Conservation (phyloP, 305 asterid genomes). For the Plantago coronopus region DNA sequence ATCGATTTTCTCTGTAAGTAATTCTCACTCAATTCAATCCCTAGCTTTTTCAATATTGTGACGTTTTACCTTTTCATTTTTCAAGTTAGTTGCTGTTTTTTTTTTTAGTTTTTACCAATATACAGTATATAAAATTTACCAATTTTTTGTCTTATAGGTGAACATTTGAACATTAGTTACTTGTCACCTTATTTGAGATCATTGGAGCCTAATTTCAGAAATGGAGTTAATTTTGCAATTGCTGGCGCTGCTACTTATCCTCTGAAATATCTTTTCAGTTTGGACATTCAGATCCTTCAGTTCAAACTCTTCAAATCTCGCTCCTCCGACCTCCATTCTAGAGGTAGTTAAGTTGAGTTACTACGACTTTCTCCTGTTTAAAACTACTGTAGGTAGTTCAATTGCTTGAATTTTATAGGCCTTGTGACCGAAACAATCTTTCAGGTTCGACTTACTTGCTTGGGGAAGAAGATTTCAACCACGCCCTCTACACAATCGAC, state of each 20-base stretch:
- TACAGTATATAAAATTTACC: no score
- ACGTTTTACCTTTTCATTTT: no score
- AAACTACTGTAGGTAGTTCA: no score
- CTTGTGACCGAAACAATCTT: not conserved
- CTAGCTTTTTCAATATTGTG: no score
- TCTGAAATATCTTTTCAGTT: conserved; percentile 20
- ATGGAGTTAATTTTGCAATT: conserved; percentile 51
- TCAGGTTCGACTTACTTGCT: conserved; percentile 19
- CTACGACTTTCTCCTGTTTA: not conserved
- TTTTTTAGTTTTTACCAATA: no score
- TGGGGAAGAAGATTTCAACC: conserved; percentile 21
- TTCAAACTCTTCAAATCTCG: conserved; percentile 21
- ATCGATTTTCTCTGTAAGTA: conserved; percentile 32
- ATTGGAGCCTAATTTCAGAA: conserved; percentile 32
- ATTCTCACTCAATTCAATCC: not conserved
- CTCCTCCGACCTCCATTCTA: conserved; percentile 9
- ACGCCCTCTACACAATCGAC: conserved; percentile 28
- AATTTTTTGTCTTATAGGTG: conserved; percentile 34
- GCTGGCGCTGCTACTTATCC: conserved; percentile 43
- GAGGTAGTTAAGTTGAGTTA: not conserved
- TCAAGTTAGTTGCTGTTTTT: no score
- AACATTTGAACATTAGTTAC: conserved; percentile 33
- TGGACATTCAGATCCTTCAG: conserved; percentile 25
- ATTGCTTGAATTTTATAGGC: not conserved
- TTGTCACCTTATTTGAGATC: conserved; percentile 57